Base-by-base conservation (phyloP, 208 protist genomes). In the Porcisia deanei region DNA sequence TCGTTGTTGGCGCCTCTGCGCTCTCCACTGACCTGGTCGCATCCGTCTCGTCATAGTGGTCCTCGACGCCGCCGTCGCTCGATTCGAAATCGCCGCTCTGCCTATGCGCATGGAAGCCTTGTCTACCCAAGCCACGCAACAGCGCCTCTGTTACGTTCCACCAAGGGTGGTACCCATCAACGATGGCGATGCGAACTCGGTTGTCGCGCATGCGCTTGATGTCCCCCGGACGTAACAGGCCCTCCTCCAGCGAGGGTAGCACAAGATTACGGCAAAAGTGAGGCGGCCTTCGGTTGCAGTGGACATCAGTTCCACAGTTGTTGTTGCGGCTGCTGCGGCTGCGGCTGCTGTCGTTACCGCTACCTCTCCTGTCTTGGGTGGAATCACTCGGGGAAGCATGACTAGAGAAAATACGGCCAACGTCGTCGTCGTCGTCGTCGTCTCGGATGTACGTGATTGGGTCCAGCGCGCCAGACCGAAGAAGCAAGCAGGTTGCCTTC, bases 141-240 rank as follows among this genome's bases (percentile, higher is more conserved):
- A n/a, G 30, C 43, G 18, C 34, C 70, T 6, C 71, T 73, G 18
- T 30, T 30, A 78, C 49, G 60, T 84, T 79, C 14, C 77, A 75
- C 43, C 53, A 12, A 0, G 83, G 83, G 72, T 83, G 83, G 67
- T 79, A 86, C 20, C 69, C 79, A 55, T 86, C 83, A 41, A 86
- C 71, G 63, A 86, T 55, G 55, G 70, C 79, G 49, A 86, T 68
- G 39, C 71, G 73, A 65, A 78, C 83, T 1, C 34, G 54, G 66
- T 86, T 76, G 5, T 58, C 34, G 60, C 77, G 74, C 37, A 83
- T 45, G 1, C 49, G 73, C 39, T 53, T 69, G 34, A 71, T 34
- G 22, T 83, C 78, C 22, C 58, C 71, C 1, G 64, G 30, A 22
- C 30, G 0, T 3, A 81, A 43, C 54, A 81, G 71, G 0, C 71